Evolutionary conservation across 805 yeast genomes (phyloP).

Genomic region (Metschnikowia chrysomelidarum): DNA sequence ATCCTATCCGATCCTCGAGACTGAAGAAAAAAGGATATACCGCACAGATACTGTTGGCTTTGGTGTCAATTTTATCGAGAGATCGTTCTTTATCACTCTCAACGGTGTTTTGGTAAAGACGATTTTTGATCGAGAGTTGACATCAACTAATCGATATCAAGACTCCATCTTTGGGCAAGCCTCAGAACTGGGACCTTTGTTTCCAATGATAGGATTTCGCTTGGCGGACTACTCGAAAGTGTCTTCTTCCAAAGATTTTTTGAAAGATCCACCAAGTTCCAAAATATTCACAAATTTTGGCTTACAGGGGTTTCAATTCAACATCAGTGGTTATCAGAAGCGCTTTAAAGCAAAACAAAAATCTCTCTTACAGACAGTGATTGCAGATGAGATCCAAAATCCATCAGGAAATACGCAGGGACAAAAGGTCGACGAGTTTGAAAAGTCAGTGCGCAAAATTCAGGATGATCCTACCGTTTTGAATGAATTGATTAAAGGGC

Average conservation of each 20-base stretch:
- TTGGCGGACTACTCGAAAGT: slow-evolving; percentile 9
- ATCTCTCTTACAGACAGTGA: slow-evolving; percentile 3
- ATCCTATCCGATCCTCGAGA: slow-evolving; percentile 19
- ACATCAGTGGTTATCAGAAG: slow-evolving; percentile 53
- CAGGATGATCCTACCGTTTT: slow-evolving; percentile 28
- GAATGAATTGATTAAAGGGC: slow-evolving; percentile 36
- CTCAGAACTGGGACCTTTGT: slow-evolving; percentile 12
- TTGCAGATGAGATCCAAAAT: slow-evolving; percentile 14
- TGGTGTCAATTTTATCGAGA: slow-evolving; percentile 69
- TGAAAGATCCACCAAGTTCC: slow-evolving; percentile 15
- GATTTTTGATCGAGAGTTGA: slow-evolving; percentile 15
- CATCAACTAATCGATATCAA: slow-evolving; percentile 34
- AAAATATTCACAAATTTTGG: slow-evolving; percentile 55
- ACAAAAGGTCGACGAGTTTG: slow-evolving; percentile 12
- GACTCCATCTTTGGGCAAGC: slow-evolving; percentile 32
- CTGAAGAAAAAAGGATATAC: slow-evolving; percentile 36
- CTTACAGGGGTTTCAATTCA: slow-evolving; percentile 54
- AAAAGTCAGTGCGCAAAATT: slow-evolving; percentile 23
- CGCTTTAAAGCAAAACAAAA: slow-evolving; percentile 35
- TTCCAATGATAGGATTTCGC: slow-evolving; percentile 20
- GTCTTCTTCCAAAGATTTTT: background rate
- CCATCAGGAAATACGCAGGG: background rate
- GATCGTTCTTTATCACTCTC: slow-evolving; percentile 70
- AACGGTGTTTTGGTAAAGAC: slow-evolving; percentile 56
- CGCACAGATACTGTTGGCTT: slow-evolving; percentile 71